Evolutionary conservation across 495 filamentous ascomycete species (phyloP).

Genomic region (Bacidia rubella): DNA sequence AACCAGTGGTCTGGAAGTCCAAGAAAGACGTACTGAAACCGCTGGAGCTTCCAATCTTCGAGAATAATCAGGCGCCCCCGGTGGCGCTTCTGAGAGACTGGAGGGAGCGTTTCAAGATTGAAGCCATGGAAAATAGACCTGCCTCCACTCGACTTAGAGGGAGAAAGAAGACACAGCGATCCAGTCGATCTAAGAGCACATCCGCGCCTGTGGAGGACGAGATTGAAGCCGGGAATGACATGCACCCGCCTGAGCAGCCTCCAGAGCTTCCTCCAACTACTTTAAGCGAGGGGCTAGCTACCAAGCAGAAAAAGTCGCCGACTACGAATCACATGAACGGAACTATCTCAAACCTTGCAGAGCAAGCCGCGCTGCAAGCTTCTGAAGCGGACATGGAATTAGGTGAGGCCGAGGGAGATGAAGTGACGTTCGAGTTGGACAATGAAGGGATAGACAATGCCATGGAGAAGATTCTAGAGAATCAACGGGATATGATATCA

Average conservation of each 20-base stretch:
- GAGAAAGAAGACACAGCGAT: constrained; percentile 5
- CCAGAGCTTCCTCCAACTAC: background rate
- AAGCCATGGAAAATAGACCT: background rate
- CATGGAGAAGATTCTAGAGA: background rate
- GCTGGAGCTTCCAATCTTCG: background rate
- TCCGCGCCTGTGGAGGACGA: background rate
- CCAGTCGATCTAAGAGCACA: background rate
- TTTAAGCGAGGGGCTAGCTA: background rate
- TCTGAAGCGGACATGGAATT: background rate
- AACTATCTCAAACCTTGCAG: background rate
- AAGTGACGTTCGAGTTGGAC: background rate
- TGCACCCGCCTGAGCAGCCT: background rate
- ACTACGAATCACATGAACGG: background rate
- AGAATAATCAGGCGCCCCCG: constrained; percentile 24
- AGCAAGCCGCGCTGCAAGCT: background rate
- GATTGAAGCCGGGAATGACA: too few relatives aligned
- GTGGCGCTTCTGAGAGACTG: constrained; percentile 37
- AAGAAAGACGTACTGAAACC: background rate
- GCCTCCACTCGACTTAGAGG: background rate
- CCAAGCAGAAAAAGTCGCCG: background rate
- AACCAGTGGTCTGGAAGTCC: constrained; percentile 1
- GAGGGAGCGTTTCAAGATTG: constrained; percentile 22
- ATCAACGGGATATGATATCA: background rate
- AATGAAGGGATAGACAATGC: background rate
- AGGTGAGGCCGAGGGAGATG: background rate